Evolutionary conservation across 495 filamentous ascomycete species (phyloP), one percentile per base, ranked within the genome.

Genomic region (Chlorociboria aeruginascens): DNA sequence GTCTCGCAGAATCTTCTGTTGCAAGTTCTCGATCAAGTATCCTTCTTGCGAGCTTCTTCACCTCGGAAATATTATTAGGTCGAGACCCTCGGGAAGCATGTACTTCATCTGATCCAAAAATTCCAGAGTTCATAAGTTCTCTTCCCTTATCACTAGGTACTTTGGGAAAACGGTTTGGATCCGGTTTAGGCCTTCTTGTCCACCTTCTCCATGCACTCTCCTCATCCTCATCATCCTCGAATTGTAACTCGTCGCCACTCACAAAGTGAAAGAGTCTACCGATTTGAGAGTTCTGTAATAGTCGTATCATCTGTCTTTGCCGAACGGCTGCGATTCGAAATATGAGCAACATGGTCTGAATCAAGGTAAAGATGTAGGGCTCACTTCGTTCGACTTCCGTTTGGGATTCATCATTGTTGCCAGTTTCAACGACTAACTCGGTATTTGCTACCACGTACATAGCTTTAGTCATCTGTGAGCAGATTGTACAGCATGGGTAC

Each of bases 21-120:
- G 88, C 89, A 16, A 95, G 61, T 63, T 95, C 89, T 40, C 92
- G 76, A 60, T 83, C 81, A 46, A 96, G 74, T 11, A 95, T 63
- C 25, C 79, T 75, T 31, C 70, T 71, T 11, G 83, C 74, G 10
- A 94, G 61, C 12, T 58, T 70, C 50, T 76, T 77, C 60, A 80
- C 82, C 34, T 74, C 68, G 46, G 68, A 76, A 43, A 65, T 71
- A 8, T 61, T 62, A 3, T 40, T 40, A 12, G n/a, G 25, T 13
- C 45, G 40, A 25, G 28, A 30, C 1, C 49, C 16, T 37, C 57
- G 74, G 52, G 69, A 73, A 30, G 66, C 61, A 16, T 70, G 69
- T 38, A 68, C 61, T 40, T 77, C 69, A 45, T 74, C 81, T 16
- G 69, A 69, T 3, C 89, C 89, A 58, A 93, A 95, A 4, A 68